Evolutionary conservation across 306 rosid species (phyloP), one percentile per base, ranked within the genome.

Genomic region (Dicorynia guianensis): DNA sequence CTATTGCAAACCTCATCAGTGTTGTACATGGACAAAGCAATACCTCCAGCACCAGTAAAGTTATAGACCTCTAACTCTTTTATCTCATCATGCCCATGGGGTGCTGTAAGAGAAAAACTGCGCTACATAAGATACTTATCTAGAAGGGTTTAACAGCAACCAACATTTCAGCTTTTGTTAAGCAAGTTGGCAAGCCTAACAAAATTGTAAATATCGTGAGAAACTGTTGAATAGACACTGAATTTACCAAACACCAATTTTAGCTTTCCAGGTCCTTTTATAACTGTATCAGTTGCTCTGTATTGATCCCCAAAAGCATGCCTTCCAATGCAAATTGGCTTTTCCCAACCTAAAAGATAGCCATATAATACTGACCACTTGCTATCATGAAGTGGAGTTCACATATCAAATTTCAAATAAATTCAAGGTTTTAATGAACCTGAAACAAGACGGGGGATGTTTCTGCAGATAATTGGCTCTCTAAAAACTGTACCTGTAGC

Each of bases 271-370:
- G 96, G 81, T 82, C 99, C 97, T 71, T 83, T 82, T 57, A 92
- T 82, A 58, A 92, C 88, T 47, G 97, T 56, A 85, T 95, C 99
- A 42, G 99, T 92, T 81, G 99, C 97, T 55, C 88, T 85, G 77
- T 95, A 95, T 79, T 95, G 99, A 78, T 95, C 99, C 63, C 99
- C 99, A 60, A 90, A 95, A 71, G 99, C 97, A 87, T 95, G 99
- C 75, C 99, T 90, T 79, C 99, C 99, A 13, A 95, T 92, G 86
- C 99, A 95, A 74, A 95, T 95, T 14, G 99, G 96, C 85, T 89
- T 92, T 5, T 88, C 89, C 99, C 99, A 95, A 54, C 99, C 99
- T 95, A 76, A 64, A 74, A 35, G 58, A 74, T 46, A 73, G 53
- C 17, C 14, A 69, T 54, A 47, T 40, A 40, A 48, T 20, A 81